These are phyloP conservation scores for Solanum dulcamara DNA, from an alignment of 257 asterid genomes.

Conservation along the genomic window DNA sequence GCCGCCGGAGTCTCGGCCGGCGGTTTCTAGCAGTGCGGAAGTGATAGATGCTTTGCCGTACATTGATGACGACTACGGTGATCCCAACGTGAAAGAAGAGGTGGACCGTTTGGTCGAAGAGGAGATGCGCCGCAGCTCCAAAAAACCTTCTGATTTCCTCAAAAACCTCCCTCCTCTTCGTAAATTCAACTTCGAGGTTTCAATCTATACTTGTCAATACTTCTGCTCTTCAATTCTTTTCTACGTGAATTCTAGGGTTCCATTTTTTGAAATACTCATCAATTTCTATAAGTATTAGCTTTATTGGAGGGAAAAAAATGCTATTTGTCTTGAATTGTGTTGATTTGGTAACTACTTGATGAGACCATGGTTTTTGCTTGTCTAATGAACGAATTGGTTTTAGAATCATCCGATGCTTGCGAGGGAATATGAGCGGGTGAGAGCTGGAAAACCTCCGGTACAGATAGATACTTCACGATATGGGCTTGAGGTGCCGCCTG, in stretches of 20 bases:
- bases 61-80: slow-evolving; percentile 87
- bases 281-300: background rate
- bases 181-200: slow-evolving; percentile 50
- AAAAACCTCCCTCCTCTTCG: slow-evolving; percentile 81
- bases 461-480: slow-evolving; percentile 83
- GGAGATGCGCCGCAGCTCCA: slow-evolving; percentile 85
- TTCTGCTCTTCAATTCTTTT: background rate
- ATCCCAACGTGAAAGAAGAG: slow-evolving; percentile 62
- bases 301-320: background rate
- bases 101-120: slow-evolving; percentile 89
- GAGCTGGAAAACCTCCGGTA: slow-evolving; percentile 93
- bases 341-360: background rate
- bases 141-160: slow-evolving; percentile 92
- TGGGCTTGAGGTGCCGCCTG: slow-evolving; percentile 70
- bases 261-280: background rate
- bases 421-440: slow-evolving; percentile 85
- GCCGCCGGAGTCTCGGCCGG: slow-evolving; percentile 43
- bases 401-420: slow-evolving; percentile 98
- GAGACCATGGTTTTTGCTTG: background rate
- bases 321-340: background rate
- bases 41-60: slow-evolving; percentile 90
- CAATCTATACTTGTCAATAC: background rate
- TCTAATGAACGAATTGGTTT: background rate
- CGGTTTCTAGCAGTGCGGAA: slow-evolving; percentile 29
- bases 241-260: background rate